Percentiles rank a stretch among this genome's conserved stretches.
Conservation (phyloP, 2,329 filamentous ascomycete genomes). For the Lachnellula cervina region DNA sequence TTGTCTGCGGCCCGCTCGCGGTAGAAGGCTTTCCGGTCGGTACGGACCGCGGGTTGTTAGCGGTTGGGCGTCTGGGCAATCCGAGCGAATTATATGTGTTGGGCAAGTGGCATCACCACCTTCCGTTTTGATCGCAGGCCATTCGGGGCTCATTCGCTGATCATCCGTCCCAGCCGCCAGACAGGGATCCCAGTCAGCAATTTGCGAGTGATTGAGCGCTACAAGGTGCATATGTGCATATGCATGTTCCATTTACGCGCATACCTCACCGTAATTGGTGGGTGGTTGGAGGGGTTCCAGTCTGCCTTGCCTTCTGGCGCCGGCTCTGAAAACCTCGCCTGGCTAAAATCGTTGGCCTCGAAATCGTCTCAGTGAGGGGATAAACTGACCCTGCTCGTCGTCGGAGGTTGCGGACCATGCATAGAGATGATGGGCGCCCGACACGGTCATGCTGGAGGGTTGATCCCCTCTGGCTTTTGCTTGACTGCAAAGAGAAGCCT, state of each 20-base stretch:
- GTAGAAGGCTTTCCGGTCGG: no score
- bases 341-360: conserved; percentile 5
- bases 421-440: not conserved
- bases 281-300: not conserved
- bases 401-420: not conserved
- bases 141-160: not conserved
- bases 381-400: not conserved
- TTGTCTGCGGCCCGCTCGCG: no score
- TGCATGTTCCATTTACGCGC: conserved; percentile 5
- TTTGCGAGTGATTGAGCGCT: conserved; percentile 5
- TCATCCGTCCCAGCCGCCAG: not conserved
- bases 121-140: not conserved
- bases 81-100: not conserved
- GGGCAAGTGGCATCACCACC: not conserved
- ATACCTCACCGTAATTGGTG: not conserved
- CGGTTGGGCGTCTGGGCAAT: no score
- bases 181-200: not conserved
- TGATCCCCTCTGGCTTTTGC: not conserved
- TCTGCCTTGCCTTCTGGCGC: conserved; percentile 1
- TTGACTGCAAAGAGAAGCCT: not conserved
- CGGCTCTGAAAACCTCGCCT: not conserved
- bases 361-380: not conserved
- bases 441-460: conserved; percentile 10
- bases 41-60: no score
- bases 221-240: conserved; percentile 10